Evolutionary conservation across 768 basidiomycete genomes (phyloP).

Genomic region (Tricholoma hemisulphureum): DNA sequence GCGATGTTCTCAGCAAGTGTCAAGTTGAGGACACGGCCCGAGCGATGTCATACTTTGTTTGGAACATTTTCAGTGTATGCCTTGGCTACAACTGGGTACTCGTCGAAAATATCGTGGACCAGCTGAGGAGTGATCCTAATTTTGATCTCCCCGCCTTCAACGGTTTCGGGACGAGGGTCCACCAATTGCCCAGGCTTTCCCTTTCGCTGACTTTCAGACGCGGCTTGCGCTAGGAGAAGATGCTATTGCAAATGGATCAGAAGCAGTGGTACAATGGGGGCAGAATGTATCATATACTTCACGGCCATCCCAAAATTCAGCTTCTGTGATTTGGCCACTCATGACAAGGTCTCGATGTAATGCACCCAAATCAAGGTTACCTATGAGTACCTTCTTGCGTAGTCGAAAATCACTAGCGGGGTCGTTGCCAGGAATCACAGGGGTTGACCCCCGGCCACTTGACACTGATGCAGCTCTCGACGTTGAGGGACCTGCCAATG

Average conservation of each 20-base stretch:
- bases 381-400: conserved; percentile 75
- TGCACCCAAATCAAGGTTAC: conserved; percentile 71
- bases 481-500: conserved; percentile 35
- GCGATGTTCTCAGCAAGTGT: neutral
- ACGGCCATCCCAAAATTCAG: conserved; percentile 96
- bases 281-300: conserved; percentile 54
- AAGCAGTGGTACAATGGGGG: conserved; percentile 10
- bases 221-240: conserved; percentile 71
- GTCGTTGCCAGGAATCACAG: conserved; percentile 56
- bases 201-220: conserved; percentile 68
- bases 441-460: conserved; percentile 51
- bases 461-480: conserved; percentile 66
- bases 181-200: conserved; percentile 86
- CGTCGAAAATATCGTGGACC: conserved; percentile 95
- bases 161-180: conserved; percentile 82
- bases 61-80: conserved; percentile 95
- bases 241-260: conserved; percentile 46
- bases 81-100: conserved; percentile 91
- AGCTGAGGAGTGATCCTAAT: conserved; percentile 89
- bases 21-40: conserved; percentile 7
- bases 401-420: conserved; percentile 68
- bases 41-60: conserved; percentile 53
- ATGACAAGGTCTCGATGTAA: conserved; percentile 90
- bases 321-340: conserved; percentile 79
- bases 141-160: conserved; percentile 83